These are phyloP conservation scores for Dryadomyces quercus-mongolicae DNA, from an alignment of 2,329 filamentous ascomycete species.

Conservation along the genomic window DNA sequence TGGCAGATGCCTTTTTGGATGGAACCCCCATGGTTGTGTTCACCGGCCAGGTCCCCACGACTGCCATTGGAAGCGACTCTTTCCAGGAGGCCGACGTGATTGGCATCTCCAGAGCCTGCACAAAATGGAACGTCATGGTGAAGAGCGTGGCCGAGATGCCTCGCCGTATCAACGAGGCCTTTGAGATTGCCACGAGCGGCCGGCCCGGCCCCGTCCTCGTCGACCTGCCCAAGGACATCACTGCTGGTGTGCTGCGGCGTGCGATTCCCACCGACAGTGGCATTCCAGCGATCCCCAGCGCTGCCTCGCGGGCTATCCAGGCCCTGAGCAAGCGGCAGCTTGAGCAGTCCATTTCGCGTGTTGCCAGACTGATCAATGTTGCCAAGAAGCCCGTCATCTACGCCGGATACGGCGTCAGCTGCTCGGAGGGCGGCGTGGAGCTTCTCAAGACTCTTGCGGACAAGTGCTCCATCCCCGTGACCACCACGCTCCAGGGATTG, in stretches of 20 bases:
- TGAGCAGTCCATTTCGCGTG: slow-evolving; percentile 58
- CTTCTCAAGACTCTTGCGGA: slow-evolving; percentile 79
- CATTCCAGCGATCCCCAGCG: slow-evolving; percentile 71
- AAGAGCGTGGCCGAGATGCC: slow-evolving; percentile 91
- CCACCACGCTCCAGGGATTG: slow-evolving; percentile 87
- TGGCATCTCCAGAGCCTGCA: slow-evolving; percentile 88
- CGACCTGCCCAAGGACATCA: slow-evolving; percentile 93
- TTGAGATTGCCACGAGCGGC: slow-evolving; percentile 92
- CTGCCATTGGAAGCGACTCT: slow-evolving; percentile 83
- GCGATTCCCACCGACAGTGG: slow-evolving; percentile 69
- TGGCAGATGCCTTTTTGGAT: slow-evolving; percentile 92
- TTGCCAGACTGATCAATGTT: slow-evolving; percentile 71
- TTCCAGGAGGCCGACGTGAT: slow-evolving; percentile 96
- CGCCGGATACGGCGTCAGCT: slow-evolving; percentile 81
- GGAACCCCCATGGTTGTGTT: slow-evolving; percentile 96
- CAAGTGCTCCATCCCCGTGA: slow-evolving; percentile 85
- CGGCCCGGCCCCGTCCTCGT: slow-evolving; percentile 90
- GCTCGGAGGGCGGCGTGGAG: slow-evolving; percentile 63
- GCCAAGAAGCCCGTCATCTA: slow-evolving; percentile 94
- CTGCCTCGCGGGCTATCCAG: slow-evolving; percentile 70
- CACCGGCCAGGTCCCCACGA: slow-evolving; percentile 81
- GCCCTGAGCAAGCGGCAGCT: slow-evolving; percentile 64
- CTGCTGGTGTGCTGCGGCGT: slow-evolving; percentile 67
- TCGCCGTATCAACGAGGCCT: slow-evolving; percentile 90
- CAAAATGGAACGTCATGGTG: slow-evolving; percentile 99